Evolutionary conservation across 768 basidiomycete genomes (phyloP), one percentile per base, ranked within the genome.

Genomic region (Collybiopsis luxurians): DNA sequence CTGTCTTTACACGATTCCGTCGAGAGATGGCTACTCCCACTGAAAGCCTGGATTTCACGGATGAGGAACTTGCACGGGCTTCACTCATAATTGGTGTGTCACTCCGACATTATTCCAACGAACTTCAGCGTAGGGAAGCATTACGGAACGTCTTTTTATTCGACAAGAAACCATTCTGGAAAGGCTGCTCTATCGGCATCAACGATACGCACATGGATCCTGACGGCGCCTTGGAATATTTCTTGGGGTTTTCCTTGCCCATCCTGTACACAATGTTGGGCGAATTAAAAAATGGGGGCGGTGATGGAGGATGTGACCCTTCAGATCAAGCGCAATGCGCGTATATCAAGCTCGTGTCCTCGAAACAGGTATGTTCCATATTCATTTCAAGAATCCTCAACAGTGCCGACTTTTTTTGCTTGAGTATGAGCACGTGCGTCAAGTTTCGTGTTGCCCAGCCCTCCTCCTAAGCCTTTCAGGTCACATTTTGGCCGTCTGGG

Each of bases 1-100:
- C 58, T 12, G 55, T 56, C 1, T 61, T 61, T 42, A 46, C 46
- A 17, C 31, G 46, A 34, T 61, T 61, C 38, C 31, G 21, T 13
- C 24, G 31, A 6, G 21, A 23, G 19, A 49, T 49, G 48, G n/a
- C 17, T 19, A 27, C n/a, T 9, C 24, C 24, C 4, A 9, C 27
- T 27, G 48, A 49, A 12, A 27, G n/a, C 27, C 4, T 23, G n/a
- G 48, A 49, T 5, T 49, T 49, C 19, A 34, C 17, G 5, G 6
- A 6, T 24, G 42, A 7, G 6, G 42, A 44, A 44, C 7, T 44
- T 9, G 5, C 17, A 6, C 24, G n/a, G 17, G 42, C 42, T n/a
- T 44, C 6, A 9, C 6, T 6, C 7, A 19, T 44, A 5, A 44
- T 44, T 17, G 23, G 9, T 9, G 17, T 17, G 5, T 44, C 42